phyloP scores from a whole-genome alignment of 257 asterid species.

The Solanum dulcamara region DNA sequence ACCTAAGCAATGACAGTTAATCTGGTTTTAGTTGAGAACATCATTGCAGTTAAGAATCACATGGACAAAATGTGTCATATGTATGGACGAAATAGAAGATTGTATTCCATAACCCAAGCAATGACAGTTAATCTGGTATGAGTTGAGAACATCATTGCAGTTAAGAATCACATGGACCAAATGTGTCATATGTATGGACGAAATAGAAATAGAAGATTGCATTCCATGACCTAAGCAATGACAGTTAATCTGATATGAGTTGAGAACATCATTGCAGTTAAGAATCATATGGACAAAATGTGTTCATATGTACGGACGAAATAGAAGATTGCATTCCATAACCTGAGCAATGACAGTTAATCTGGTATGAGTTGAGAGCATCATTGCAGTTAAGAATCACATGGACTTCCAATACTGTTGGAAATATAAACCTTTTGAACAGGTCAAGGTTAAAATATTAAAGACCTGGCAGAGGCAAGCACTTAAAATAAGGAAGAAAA shows the following conservation, averaged over 20 bases:
- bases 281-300: not conserved
- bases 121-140: not conserved
- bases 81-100: not conserved
- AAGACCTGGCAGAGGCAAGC: not conserved
- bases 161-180: not conserved
- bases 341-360: not conserved
- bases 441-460: not conserved
- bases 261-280: not conserved
- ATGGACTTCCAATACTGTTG: not conserved
- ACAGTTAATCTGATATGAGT: not conserved
- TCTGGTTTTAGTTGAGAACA: not conserved
- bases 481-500: not conserved
- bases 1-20: not conserved
- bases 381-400: not conserved
- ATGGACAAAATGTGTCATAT: not conserved
- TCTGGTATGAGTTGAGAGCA: not conserved
- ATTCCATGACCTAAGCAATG: not conserved
- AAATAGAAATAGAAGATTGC: slow-evolving; percentile 1
- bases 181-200: not conserved
- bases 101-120: not conserved
- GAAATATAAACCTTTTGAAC: not conserved
- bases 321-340: not conserved
- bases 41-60: not conserved
- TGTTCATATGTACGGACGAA: not conserved
- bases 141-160: not conserved